Evolutionary conservation across 495 filamentous ascomycete species (phyloP), one percentile per base, ranked within the genome.

Genomic region (Pseudoneurospora amorphoporcata): DNA sequence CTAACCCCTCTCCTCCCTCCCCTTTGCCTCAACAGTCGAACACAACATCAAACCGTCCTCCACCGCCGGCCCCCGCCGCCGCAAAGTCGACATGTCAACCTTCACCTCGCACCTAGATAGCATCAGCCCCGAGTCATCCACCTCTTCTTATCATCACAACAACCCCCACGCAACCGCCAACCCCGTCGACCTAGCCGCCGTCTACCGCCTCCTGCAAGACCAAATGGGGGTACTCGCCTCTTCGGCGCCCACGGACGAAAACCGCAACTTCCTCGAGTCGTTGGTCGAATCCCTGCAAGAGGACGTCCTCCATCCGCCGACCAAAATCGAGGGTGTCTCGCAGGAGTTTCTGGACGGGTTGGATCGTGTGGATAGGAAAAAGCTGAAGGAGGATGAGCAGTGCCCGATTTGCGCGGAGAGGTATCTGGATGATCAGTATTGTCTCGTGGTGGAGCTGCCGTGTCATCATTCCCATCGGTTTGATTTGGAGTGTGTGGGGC

Each of bases 401-500:
- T 99, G 95, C 75, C 92, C 93, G 2, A 98, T 99, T 73, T 99
- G 95, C 80, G 89, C 87, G 32, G 93, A 94, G 77, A 82, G 84
- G 42, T 98, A 93, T 76, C 79, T 97, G 17, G 94, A 97, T 53
- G 92, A 92, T 84, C 82, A 76, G 76, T 87, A 94, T 75, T 91
- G 92, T 23, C 86, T 99, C 14, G 94, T 98, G 17, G 95, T 98
- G 39, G 88, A 90, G 75, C 84, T 99, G 71, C 93, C 94, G 32
- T 99, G 95, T 77, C 90, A 94, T 76, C 85, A 86, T 12, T 88
- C 86, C 29, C 95, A 99, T 79, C 78, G 89, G 37, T 98, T 97
- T 82, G 95, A 99, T 80, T 81, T 98, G 16, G 94, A 98, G 80
- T 99, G 95, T 79, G 92, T 99, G n/a, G 86, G 87, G 68, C 95